phyloP scores from a whole-genome alignment of 192 early-diverging fungal species.

The Linnemannia hyalina region DNA sequence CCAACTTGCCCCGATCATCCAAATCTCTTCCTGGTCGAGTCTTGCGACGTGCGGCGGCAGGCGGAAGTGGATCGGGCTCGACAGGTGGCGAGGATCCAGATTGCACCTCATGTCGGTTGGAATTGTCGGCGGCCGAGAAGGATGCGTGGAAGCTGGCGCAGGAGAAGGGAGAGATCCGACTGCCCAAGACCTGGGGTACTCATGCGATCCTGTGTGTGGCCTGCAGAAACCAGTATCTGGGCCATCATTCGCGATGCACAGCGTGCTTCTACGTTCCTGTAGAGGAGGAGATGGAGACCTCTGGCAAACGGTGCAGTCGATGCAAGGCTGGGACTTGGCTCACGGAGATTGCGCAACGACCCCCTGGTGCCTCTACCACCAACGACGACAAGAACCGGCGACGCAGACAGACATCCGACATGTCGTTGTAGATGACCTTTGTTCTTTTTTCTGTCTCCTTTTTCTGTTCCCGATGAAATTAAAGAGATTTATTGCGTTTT shows the following conservation, averaged over 20 bases:
- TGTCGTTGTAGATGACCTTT: background rate
- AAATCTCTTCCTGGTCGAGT: conserved; percentile 52
- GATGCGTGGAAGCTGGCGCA: conserved; percentile 28
- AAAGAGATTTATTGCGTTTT: background rate
- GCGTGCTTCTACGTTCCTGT: conserved; percentile 49
- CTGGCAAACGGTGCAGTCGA: conserved; percentile 31
- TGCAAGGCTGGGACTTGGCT: conserved; percentile 50
- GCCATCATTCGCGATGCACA: conserved; percentile 43
- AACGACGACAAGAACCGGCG: conserved; percentile 5
- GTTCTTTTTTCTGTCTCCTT: background rate
- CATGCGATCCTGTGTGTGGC: conserved; percentile 44
- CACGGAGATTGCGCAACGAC: conserved; percentile 14
- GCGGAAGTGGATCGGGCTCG: background rate
- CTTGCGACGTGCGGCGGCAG: conserved; percentile 23
- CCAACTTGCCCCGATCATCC: conserved; percentile 43
- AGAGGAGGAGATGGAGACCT: conserved; percentile 31
- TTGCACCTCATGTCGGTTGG: conserved; percentile 50
- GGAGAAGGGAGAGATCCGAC: conserved; percentile 26
- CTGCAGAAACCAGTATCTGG: conserved; percentile 31
- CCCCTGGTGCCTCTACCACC: background rate
- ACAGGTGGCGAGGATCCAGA: conserved; percentile 33
- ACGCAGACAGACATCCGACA: conserved; percentile 22
- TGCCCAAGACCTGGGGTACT: conserved; percentile 42
- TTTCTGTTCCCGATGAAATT: background rate
- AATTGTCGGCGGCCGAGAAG: conserved; percentile 37